phyloP scores from a whole-genome alignment of 352 stramenopile species.

The Globisporangium acanthophoron region DNA sequence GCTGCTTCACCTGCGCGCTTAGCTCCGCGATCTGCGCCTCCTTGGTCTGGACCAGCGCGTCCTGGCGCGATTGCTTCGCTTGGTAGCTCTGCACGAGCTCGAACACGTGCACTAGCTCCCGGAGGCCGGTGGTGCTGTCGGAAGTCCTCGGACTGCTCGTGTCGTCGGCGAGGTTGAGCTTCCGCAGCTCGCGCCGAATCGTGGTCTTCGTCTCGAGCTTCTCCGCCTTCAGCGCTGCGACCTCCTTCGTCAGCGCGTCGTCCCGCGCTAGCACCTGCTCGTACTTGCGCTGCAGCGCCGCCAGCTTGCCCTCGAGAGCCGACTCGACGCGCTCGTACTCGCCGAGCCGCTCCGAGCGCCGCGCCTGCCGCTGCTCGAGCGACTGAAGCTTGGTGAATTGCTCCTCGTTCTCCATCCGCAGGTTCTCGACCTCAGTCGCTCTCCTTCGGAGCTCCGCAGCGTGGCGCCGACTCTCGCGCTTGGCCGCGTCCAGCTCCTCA shows the following conservation, averaged over 20 bases:
- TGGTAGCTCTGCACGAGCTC: conserved; percentile 35
- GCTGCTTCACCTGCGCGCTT: conserved; percentile 22
- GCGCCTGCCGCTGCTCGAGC: conserved; percentile 13
- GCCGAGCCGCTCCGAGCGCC: conserved; percentile 12
- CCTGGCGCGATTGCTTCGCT: conserved; percentile 35
- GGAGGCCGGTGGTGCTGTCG: conserved; percentile 10
- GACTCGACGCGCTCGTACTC: conserved; percentile 12
- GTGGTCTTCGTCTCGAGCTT: conserved; percentile 26
- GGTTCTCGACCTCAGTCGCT: conserved; percentile 13
- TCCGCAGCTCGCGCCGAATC: conserved; percentile 38
- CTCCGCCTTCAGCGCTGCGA: conserved; percentile 31
- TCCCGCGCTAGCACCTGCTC: conserved; percentile 28
- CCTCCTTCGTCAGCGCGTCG: conserved; percentile 24
- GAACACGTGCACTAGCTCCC: conserved; percentile 27
- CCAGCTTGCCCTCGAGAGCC: conserved; percentile 13
- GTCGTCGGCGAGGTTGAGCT: conserved; percentile 30
- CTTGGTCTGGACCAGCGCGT: conserved; percentile 37
- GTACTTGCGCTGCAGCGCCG: conserved; percentile 22
- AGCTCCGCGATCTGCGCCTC: conserved; percentile 39
- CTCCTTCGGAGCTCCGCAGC: conserved; percentile 14
- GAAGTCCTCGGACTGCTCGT: conserved; percentile 7
- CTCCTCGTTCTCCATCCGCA: conserved; percentile 23
- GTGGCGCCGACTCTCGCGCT: conserved; percentile 15
- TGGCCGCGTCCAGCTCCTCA: conserved; percentile 20
- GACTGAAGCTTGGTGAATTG: conserved; percentile 25